Evolutionary conservation across 2,329 filamentous ascomycete species (phyloP).

Genomic region (Coniella vitis): DNA sequence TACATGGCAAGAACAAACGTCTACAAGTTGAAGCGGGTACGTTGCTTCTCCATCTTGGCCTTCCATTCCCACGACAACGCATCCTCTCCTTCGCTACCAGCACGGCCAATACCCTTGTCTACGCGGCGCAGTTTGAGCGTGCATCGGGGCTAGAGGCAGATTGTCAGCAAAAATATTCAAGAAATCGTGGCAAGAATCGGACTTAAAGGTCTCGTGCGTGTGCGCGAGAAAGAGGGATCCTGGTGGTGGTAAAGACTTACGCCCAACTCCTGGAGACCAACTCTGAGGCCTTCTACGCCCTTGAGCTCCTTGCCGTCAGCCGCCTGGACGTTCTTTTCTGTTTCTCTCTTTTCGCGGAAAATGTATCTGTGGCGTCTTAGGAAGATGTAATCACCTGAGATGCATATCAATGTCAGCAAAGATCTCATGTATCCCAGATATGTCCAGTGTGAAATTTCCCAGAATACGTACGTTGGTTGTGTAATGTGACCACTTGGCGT

Average conservation of each 20-base stretch:
- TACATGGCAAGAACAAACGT: too few species aligned
- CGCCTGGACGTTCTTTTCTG: slow-evolving; percentile 79
- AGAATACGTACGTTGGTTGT: slow-evolving; percentile 94
- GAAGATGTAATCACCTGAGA: slow-evolving; percentile 54
- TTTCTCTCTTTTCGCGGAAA: slow-evolving; percentile 80
- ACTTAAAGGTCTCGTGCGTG: too few species aligned
- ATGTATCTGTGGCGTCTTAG: slow-evolving; percentile 50
- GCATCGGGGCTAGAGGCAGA: slow-evolving; percentile 32
- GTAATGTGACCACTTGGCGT: slow-evolving; percentile 82
- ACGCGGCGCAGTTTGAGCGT: slow-evolving; percentile 79
- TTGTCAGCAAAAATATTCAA: background rate
- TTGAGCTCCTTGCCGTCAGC: slow-evolving; percentile 76
- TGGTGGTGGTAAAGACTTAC: background rate
- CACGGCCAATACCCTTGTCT: slow-evolving; percentile 75
- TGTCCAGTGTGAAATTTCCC: background rate
- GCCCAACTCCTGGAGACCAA: slow-evolving; percentile 85
- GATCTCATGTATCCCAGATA: background rate
- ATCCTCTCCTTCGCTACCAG: slow-evolving; percentile 60
- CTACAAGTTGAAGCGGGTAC: slow-evolving; percentile 89
- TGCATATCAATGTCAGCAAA: too few species aligned
- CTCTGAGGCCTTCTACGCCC: slow-evolving; percentile 78
- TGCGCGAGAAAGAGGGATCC: background rate
- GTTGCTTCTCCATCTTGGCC: slow-evolving; percentile 85
- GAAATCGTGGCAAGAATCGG: too few species aligned
- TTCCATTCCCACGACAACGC: slow-evolving; percentile 97